Conservation (phyloP, 805 yeast genomes). For the Yarrowia sp. region DNA sequence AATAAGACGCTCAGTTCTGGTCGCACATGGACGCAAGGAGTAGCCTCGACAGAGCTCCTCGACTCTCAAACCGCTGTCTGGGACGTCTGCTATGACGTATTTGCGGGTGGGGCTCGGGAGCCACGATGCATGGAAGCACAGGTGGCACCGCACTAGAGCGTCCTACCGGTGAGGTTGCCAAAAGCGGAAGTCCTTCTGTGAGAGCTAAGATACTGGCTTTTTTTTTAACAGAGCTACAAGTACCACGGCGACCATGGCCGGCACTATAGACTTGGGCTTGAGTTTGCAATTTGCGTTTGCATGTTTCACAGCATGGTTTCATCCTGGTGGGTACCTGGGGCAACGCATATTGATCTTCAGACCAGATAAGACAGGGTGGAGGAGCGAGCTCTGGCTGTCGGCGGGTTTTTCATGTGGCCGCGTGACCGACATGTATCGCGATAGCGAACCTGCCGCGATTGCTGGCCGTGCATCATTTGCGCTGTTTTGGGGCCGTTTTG, state of each 20-base stretch:
- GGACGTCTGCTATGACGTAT: background rate
- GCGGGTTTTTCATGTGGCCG: background rate
- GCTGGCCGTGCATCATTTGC: slow-evolving; percentile 8
- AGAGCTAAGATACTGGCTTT: no score
- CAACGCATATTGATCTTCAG: slow-evolving; percentile 11
- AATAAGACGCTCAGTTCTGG: slow-evolving; percentile 8
- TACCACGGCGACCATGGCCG: no score
- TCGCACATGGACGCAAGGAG: slow-evolving; percentile 3
- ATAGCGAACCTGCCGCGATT: background rate
- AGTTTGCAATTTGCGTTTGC: slow-evolving; percentile 5
- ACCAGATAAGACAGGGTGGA: slow-evolving; percentile 20
- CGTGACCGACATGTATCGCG: background rate
- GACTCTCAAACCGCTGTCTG: background rate
- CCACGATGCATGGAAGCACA: slow-evolving; percentile 31
- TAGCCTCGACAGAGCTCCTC: background rate
- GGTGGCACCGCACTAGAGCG: slow-evolving; percentile 27
- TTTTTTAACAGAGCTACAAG: no score
- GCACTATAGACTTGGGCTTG: background rate
- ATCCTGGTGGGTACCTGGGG: slow-evolving; percentile 30
- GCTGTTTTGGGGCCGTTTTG: slow-evolving; percentile 10
- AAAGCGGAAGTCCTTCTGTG: slow-evolving; percentile 10
- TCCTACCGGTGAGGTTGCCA: slow-evolving; percentile 22
- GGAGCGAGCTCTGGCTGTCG: background rate
- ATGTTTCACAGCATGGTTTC: slow-evolving; percentile 25
- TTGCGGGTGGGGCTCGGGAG: background rate